Percentiles rank a stretch among this genome's conserved stretches.
phyloP scores from a whole-genome alignment of 108 stramenopile species.

The Schizochytrium sp. region DNA sequence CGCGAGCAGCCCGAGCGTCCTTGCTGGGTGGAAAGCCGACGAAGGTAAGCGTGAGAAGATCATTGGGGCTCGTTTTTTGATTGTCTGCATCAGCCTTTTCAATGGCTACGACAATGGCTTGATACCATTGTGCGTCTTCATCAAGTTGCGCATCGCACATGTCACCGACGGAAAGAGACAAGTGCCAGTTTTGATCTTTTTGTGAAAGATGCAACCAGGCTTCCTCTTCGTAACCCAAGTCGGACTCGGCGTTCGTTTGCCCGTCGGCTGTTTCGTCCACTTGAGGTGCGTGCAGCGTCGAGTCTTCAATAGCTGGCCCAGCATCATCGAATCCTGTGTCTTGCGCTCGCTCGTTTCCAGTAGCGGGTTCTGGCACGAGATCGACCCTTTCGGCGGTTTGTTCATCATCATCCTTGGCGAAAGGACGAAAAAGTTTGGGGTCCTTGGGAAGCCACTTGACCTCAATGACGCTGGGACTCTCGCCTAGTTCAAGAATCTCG shows the following conservation, averaged over 20 bases:
- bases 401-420: background rate
- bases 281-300: no score
- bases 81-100: background rate
- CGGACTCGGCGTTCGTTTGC: no score
- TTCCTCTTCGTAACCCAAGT: background rate
- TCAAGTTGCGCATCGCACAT: background rate
- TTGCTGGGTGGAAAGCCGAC: background rate
- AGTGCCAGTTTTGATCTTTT: background rate
- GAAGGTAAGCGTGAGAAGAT: background rate
- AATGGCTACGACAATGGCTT: background rate
- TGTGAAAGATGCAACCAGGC: background rate
- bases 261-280: no score
- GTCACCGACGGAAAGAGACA: background rate
- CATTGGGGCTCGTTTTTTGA: background rate
- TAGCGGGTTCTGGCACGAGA: no score
- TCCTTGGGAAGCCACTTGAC: background rate
- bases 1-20: background rate
- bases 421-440: background rate
- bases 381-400: background rate
- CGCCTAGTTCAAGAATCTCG: background rate
- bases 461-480: background rate
- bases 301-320: no score
- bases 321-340: no score
- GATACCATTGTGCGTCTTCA: background rate
- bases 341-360: no score